phyloP scores from a whole-genome alignment of 768 basidiomycete genomes.

The Tremella fuciformis region DNA sequence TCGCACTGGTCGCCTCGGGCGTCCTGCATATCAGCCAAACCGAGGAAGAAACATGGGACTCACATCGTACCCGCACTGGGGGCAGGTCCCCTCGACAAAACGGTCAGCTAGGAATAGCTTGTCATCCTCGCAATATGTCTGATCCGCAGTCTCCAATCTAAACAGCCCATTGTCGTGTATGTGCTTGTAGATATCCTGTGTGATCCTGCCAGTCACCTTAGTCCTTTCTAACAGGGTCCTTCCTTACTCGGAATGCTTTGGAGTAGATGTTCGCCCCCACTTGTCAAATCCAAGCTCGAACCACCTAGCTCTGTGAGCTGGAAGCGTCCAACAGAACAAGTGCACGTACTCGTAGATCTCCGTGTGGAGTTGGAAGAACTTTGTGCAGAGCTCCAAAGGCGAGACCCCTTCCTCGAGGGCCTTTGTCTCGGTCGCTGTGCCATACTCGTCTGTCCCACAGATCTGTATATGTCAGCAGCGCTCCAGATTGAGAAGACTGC shows the following conservation, averaged over 20 bases:
- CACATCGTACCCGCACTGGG: constrained; percentile 82
- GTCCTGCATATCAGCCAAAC: constrained; percentile 58
- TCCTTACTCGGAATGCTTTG: constrained; percentile 77
- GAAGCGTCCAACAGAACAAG: not conserved
- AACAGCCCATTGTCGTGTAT: constrained; percentile 73
- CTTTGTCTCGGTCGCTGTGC: constrained; percentile 98
- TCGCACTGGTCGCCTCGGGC: constrained; percentile 99
- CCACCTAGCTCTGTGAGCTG: constrained; percentile 59
- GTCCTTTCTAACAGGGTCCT: not conserved
- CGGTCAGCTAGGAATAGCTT: constrained; percentile 90
- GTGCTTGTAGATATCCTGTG: constrained; percentile 82
- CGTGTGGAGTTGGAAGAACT: constrained; percentile 81
- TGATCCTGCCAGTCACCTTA: constrained; percentile 62
- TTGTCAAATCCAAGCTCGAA: constrained; percentile 96
- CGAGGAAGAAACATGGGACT: constrained; percentile 26
- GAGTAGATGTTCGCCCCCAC: constrained; percentile 92
- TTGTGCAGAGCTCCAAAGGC: constrained; percentile 67
- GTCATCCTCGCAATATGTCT: constrained; percentile 92
- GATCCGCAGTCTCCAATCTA: constrained; percentile 79
- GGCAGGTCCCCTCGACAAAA: constrained; percentile 96
- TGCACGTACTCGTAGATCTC: constrained; percentile 71
- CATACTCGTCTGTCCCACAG: constrained; percentile 98
- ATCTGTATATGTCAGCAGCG: constrained; percentile 52
- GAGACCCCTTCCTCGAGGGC: constrained; percentile 52
- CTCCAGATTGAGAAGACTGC: not conserved